These are phyloP conservation scores for Urochloa ruziziensis DNA, from an alignment of 176 grass and related monocot species.

Conservation along the genomic window DNA sequence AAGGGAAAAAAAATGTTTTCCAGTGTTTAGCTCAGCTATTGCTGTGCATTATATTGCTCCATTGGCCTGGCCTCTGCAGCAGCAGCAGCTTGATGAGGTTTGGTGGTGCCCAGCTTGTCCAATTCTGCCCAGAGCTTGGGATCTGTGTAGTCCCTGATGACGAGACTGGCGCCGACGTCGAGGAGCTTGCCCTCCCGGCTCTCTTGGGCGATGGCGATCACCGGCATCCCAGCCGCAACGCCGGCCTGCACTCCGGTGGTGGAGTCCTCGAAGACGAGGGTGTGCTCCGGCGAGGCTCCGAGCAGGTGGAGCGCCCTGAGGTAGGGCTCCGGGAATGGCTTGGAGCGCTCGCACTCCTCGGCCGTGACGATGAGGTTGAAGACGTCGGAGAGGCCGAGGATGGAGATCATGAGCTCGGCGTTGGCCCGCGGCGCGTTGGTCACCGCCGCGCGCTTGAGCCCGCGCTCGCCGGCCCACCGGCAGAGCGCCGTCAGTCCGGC, in stretches of 20 bases:
- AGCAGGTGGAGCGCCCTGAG: slow-evolving; percentile 61
- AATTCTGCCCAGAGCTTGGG: slow-evolving; percentile 56
- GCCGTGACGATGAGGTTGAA: slow-evolving; percentile 61
- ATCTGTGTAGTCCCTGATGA: slow-evolving; percentile 74
- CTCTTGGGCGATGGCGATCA: slow-evolving; percentile 48
- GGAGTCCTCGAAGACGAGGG: slow-evolving; percentile 78
- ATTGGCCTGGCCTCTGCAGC: too few relatives aligned
- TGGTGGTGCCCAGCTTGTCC: slow-evolving; percentile 18
- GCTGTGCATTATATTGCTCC: neutral
- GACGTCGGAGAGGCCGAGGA: slow-evolving; percentile 73
- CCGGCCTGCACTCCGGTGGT: slow-evolving; percentile 57
- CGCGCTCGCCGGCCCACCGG: slow-evolving; percentile 49
- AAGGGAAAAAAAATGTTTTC: neutral
- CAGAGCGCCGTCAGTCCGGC: slow-evolving; percentile 50
- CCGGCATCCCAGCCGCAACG: slow-evolving; percentile 65
- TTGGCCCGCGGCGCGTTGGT: slow-evolving; percentile 80
- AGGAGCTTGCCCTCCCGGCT: slow-evolving; percentile 46
- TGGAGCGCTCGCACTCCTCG: slow-evolving; percentile 55
- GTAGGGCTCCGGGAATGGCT: slow-evolving; percentile 75
- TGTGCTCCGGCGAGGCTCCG: slow-evolving; percentile 36
- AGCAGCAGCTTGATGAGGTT: neutral
- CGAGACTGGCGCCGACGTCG: slow-evolving; percentile 54
- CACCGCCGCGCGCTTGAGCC: slow-evolving; percentile 66
- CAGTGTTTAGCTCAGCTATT: neutral
- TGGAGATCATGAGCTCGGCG: slow-evolving; percentile 72